These are phyloP conservation scores for Heteromeles arbutifolia DNA, from an alignment of 306 rosid genomes.

Conservation along the genomic window DNA sequence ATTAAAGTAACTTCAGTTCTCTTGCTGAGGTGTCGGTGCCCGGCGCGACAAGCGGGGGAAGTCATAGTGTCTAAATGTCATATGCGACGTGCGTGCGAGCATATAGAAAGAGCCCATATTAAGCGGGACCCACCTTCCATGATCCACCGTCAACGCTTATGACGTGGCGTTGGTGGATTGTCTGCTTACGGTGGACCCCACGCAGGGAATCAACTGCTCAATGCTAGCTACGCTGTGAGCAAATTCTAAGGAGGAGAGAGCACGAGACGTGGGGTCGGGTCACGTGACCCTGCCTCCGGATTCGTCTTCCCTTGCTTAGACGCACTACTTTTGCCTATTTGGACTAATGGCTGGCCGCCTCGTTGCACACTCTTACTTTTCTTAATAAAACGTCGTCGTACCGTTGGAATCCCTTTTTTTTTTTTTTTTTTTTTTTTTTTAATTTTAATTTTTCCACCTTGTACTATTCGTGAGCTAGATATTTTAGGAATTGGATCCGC, in stretches of 20 bases:
- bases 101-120: conserved; percentile 22
- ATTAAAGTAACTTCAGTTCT: background rate
- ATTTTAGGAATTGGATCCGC: background rate
- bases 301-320: conserved; percentile 2
- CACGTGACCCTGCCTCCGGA: conserved; percentile 50
- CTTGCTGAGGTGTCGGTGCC: conserved; percentile 21
- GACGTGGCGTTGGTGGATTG: conserved; percentile 34
- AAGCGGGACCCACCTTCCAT: conserved; percentile 33
- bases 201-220: conserved; percentile 17
- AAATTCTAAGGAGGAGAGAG: background rate
- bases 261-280: conserved; percentile 34
- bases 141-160: conserved; percentile 38
- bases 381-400: background rate
- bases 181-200: conserved; percentile 31
- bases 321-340: background rate
- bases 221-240: conserved; percentile 18
- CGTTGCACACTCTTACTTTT: conserved; percentile 22
- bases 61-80: background rate
- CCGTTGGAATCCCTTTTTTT: too few species aligned
- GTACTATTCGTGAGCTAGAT: background rate
- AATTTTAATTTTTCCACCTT: background rate
- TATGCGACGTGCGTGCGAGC: conserved; percentile 29
- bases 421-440: background rate
- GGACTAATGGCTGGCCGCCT: conserved; percentile 15
- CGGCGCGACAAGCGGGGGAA: conserved; percentile 27